These are phyloP conservation scores for Chlorella variabilis DNA, from an alignment of 163 green algal genomes.

Conservation along the genomic window DNA sequence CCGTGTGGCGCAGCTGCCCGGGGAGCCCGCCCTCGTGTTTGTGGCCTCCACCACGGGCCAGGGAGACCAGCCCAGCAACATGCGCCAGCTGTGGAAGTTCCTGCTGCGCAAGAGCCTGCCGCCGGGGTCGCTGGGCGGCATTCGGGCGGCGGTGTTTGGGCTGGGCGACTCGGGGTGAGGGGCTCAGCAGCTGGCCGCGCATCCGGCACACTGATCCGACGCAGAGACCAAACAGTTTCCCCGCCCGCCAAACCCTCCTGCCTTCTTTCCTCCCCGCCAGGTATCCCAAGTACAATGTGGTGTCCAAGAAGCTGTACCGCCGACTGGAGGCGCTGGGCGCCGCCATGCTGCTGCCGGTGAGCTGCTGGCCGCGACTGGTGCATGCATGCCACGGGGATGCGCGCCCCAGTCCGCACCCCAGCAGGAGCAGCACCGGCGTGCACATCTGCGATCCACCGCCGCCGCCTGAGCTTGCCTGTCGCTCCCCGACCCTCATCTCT, in stretches of 20 bases:
- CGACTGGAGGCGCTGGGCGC: constrained; percentile 86
- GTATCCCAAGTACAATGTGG: constrained; percentile 95
- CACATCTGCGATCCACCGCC: too few species aligned
- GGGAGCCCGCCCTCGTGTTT: constrained; percentile 69
- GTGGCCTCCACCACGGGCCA: constrained; percentile 87
- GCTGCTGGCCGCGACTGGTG: neutral
- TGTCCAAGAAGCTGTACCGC: constrained; percentile 90
- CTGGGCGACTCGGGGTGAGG: constrained; percentile 82
- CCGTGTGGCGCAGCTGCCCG: constrained; percentile 64
- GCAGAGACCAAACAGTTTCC: too few species aligned
- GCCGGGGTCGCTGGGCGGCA: constrained; percentile 62
- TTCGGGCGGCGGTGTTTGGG: constrained; percentile 89
- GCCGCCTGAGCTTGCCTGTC: too few species aligned
- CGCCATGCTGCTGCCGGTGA: constrained; percentile 64
- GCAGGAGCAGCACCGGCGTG: too few species aligned
- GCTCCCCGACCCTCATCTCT: neutral
- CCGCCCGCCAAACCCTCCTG: too few species aligned
- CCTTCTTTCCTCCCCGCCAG: too few species aligned
- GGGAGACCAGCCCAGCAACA: constrained; percentile 90
- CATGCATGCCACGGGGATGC: too few species aligned
- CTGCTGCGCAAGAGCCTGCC: constrained; percentile 89
- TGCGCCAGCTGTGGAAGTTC: constrained; percentile 90
- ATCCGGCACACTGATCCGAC: too few species aligned
- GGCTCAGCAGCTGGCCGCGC: too few species aligned
- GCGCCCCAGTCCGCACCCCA: too few species aligned